Conservation (phyloP, 345 rosid genomes). For the Eucalyptus guilfoylei region DNA sequence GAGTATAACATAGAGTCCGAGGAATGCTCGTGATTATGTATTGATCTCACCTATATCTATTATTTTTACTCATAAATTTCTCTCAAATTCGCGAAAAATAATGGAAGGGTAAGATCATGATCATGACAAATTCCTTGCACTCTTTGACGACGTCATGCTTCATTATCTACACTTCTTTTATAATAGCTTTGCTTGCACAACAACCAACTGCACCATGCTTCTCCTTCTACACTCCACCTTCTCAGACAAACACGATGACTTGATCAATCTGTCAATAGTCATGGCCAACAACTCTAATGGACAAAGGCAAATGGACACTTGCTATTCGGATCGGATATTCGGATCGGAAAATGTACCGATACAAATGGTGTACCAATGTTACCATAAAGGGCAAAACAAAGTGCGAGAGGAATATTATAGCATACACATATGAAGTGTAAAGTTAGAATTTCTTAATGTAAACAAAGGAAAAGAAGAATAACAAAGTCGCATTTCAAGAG, state of each 20-base stretch:
- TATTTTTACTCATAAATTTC: neutral
- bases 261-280: too few relatives aligned
- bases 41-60: neutral
- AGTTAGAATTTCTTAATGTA: too few relatives aligned
- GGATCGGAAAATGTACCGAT: too few relatives aligned
- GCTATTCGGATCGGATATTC: too few relatives aligned
- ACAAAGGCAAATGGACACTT: neutral
- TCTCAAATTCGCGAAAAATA: neutral
- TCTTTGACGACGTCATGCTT: neutral
- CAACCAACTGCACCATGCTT: neutral
- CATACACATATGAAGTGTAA: neutral
- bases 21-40: neutral
- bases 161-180: neutral
- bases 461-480: too few relatives aligned
- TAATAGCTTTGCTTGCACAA: too few relatives aligned
- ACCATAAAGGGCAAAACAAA: neutral
- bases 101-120: neutral
- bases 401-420: neutral
- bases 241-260: neutral
- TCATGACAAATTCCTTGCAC: accelerated
- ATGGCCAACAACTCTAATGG: too few relatives aligned
- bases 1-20: too few relatives aligned
- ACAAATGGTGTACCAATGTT: neutral
- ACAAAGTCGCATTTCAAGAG: too few relatives aligned
- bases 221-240: neutral